These are phyloP conservation scores for Daedaleopsis nitida DNA, from an alignment of 768 basidiomycete genomes.

Conservation along the genomic window DNA sequence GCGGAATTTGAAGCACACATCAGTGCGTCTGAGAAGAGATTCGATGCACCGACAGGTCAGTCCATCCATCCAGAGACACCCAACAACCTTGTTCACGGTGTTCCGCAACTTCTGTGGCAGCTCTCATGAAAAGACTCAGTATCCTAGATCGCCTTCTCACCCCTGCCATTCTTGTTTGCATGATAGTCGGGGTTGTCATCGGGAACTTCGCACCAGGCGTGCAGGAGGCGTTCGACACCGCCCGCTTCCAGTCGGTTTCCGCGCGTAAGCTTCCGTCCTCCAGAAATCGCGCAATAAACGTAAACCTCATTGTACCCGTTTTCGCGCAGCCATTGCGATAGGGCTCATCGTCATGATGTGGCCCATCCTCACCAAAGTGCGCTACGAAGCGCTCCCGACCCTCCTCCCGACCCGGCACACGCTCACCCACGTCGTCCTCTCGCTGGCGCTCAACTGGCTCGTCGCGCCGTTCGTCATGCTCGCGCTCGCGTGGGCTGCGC, in stretches of 20 bases:
- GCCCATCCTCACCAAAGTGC: constrained; percentile 76
- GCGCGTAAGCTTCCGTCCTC: constrained; percentile 59
- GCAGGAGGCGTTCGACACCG: constrained; percentile 61
- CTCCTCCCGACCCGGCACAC: constrained; percentile 53
- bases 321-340: constrained; percentile 65
- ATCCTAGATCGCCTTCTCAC: constrained; percentile 64
- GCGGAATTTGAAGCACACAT: background rate
- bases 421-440: constrained; percentile 71
- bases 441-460: constrained; percentile 78
- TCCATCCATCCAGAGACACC: too few relatives aligned
- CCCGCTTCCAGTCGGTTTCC: constrained; percentile 69
- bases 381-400: constrained; percentile 68
- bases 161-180: constrained; percentile 64
- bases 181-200: constrained; percentile 77
- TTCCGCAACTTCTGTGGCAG: constrained; percentile 3
- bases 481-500: constrained; percentile 81
- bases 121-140: constrained; percentile 36
- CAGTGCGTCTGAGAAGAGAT: background rate
- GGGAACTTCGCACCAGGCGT: constrained; percentile 67
- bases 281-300: background rate
- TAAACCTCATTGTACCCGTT: background rate
- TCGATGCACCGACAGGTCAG: constrained; percentile 7
- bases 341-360: constrained; percentile 90
- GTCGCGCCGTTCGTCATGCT: constrained; percentile 83
- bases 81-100: too few relatives aligned